Percentiles rank a stretch among this genome's conserved stretches.
Conservation (phyloP, 177 flowering plant genomes). For the Tripterygium wilfordii region DNA sequence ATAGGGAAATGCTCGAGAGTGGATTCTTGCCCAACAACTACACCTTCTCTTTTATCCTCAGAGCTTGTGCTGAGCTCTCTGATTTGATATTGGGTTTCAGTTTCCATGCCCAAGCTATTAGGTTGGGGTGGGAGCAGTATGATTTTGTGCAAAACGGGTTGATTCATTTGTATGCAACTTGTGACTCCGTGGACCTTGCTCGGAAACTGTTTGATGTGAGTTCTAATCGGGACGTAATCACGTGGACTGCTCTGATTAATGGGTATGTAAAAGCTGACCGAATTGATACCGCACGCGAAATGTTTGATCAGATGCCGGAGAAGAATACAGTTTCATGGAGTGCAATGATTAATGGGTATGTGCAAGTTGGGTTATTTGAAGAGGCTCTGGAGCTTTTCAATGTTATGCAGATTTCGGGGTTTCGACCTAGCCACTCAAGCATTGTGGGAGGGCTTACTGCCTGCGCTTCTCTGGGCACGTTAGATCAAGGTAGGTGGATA, state of each 20-base stretch:
- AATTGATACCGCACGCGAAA: constrained; percentile 25
- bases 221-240: constrained; percentile 39
- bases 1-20: constrained; percentile 28
- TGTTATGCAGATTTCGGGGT: background rate
- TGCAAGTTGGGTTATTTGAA: background rate
- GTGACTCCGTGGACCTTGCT: constrained; percentile 32
- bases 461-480: constrained; percentile 10
- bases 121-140: constrained; percentile 54
- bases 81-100: constrained; percentile 20
- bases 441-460: constrained; percentile 9
- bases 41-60: constrained; percentile 58
- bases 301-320: constrained; percentile 65
- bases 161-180: constrained; percentile 43
- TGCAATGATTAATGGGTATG: constrained; percentile 5
- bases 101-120: constrained; percentile 37
- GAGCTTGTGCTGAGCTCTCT: constrained; percentile 35
- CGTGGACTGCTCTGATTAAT: constrained; percentile 56
- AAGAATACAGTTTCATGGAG: constrained; percentile 34
- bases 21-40: constrained; percentile 48
- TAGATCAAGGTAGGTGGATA: constrained; percentile 13
- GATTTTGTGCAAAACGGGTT: constrained; percentile 63
- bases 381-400: constrained; percentile 5
- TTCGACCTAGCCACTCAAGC: constrained; percentile 7
- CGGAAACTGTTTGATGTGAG: constrained; percentile 48
- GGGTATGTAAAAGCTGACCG: constrained; percentile 48